Percentiles rank a stretch among this genome's conserved stretches.
These are phyloP conservation scores for Suillus hirtellus DNA, from an alignment of 768 basidiomycete genomes.

Conservation along the genomic window DNA sequence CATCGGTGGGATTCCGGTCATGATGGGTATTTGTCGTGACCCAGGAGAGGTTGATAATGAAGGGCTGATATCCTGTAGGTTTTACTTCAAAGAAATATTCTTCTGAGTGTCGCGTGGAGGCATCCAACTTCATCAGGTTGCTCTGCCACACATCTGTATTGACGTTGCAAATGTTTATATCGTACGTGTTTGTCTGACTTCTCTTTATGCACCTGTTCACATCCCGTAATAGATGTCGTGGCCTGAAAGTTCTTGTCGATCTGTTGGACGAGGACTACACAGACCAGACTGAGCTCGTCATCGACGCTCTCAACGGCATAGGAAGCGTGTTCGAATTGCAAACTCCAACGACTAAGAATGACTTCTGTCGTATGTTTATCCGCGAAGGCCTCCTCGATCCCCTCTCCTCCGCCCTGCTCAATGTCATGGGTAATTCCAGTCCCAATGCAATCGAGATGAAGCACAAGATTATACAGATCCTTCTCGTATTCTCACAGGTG, in stretches of 20 bases:
- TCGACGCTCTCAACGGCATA: slow-evolving; percentile 92
- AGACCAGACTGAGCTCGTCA: slow-evolving; percentile 87
- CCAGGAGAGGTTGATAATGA: background rate
- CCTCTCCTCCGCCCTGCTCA: slow-evolving; percentile 83
- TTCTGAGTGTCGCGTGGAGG: slow-evolving; percentile 90
- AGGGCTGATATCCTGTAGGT: slow-evolving; percentile 41
- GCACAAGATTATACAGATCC: slow-evolving; percentile 84
- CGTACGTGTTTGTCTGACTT: slow-evolving; percentile 55
- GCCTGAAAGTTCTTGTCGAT: slow-evolving; percentile 91
- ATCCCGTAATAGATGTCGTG: slow-evolving; percentile 70
- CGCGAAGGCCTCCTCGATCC: slow-evolving; percentile 94
- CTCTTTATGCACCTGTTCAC: background rate
- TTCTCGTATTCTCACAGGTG: slow-evolving; percentile 91
- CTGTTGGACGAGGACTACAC: slow-evolving; percentile 95
- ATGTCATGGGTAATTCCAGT: slow-evolving; percentile 78
- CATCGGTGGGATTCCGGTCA: slow-evolving; percentile 92
- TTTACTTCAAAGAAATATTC: slow-evolving; percentile 95
- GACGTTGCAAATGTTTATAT: slow-evolving; percentile 98
- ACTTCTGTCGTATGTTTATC: slow-evolving; percentile 98
- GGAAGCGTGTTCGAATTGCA: slow-evolving; percentile 95
- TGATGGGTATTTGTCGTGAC: slow-evolving; percentile 66
- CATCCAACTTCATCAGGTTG: slow-evolving; percentile 90
- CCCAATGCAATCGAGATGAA: slow-evolving; percentile 72
- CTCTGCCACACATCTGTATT: slow-evolving; percentile 91
- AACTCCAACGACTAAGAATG: slow-evolving; percentile 95